Base-by-base conservation (phyloP, 352 stramenopile species). In the Pythium aquatile region DNA sequence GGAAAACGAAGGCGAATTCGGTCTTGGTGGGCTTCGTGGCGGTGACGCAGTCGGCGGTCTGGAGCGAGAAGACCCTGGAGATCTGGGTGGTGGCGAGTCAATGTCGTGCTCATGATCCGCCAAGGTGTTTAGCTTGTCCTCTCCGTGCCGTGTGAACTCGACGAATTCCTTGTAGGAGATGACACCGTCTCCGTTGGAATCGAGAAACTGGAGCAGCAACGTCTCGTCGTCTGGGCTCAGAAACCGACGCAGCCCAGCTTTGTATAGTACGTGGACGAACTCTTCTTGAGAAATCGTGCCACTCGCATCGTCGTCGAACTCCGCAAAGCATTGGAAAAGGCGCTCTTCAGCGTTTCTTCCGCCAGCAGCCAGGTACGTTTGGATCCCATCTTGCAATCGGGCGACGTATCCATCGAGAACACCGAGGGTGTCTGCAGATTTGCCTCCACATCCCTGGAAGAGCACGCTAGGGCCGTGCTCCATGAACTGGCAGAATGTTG, bases 131-230 rank as follows among this genome's bases (percentile, higher is more conserved):
- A 85, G 60, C 26, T 69, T 77, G 35, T 73, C 61, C 20, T 82
- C 77, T 0, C 75, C 77, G 28, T 80, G 68, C 28, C 75, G 79
- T 3, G 75, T 76, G 65, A 93, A 91, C 7, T 79, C 65, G 26
- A 93, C 68, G 62, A 93, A 90, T 48, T 93, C 83, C 0, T 64
- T 72, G 55, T 83, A 91, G 16, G 79, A 78, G 47, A 92, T 85
- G 1, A 66, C 66, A 3, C 78, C 78, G 55, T 92, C 83, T 5
- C 74, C 78, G 48, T 92, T 85, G 3, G 64, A 70, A 61, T 92
- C 83, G 2, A 93, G 66, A 49, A 93, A 91, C 33, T 85, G 76
- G 10, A 93, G 71, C 8, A 93, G 65, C 32, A 91, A 55, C 4
- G 69, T 63, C 53, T 91, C 77, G 47, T 92, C 79, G 55, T 91